A percentile compares a stretch with the other conserved stretches of the same genome.
These are phyloP conservation scores for Talaromyces sp. DNA, from an alignment of 2,329 filamentous ascomycete species.

Conservation along the genomic window DNA sequence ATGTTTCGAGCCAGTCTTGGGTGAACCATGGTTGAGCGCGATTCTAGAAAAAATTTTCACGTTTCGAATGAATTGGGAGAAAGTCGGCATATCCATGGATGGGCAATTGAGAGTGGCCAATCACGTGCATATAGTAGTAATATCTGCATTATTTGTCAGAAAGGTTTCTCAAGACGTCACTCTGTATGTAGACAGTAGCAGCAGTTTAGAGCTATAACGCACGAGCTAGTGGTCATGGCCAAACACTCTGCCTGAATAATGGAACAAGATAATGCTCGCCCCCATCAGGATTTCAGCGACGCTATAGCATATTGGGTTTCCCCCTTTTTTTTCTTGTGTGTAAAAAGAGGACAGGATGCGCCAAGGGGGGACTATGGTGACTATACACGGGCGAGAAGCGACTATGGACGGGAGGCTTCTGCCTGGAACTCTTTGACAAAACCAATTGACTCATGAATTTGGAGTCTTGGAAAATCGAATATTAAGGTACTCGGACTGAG, in stretches of 20 bases:
- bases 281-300: not conserved
- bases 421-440: no score
- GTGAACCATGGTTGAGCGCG: not conserved
- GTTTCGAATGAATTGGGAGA: not conserved
- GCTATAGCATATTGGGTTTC: not conserved
- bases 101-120: not conserved
- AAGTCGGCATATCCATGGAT: not conserved
- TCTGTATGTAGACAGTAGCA: no score
- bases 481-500: no score
- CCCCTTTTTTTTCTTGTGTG: not conserved
- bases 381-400: not conserved
- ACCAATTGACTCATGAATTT: no score
- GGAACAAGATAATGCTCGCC: not conserved
- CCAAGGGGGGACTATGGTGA: no score
- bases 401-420: no score
- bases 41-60: not conserved
- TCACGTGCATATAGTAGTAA: not conserved
- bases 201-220: no score
- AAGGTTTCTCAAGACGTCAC: not conserved
- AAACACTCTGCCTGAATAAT: not conserved
- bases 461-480: no score
- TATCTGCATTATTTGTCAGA: not conserved
- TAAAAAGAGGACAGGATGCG: not conserved
- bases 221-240: not conserved
- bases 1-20: not conserved